Base-by-base conservation (phyloP, 1,284 basidiomycete species). In the Apiotrichum mycotoxinovorans region DNA sequence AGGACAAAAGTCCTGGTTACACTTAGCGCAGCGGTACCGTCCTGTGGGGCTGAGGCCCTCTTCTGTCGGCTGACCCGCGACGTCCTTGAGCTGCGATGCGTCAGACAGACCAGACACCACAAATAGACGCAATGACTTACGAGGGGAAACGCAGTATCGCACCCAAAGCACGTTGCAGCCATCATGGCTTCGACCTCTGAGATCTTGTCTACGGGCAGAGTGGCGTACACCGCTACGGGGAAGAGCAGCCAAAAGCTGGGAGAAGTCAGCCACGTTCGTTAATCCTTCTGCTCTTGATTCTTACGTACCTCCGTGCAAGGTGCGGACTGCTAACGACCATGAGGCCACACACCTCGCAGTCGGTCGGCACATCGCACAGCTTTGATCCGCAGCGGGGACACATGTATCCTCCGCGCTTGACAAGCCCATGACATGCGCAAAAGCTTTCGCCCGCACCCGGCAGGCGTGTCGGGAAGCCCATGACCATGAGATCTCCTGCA, bases 321-420 rank as follows among this genome's bases (percentile, higher is more conserved):
- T 98, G 96, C 8, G 96, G 95, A 54, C 91, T 91, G 78, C 91
- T 94, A 62, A 99, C 95, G 62, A 98, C 90, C 85, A 98, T 97
- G 63, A 99, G 80, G 2, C 92, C 91, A 70, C 95, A 98, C 30
- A 98, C 87, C 68, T 95, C 89, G 72, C 95, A 99, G 73, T 98
- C 96, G 8, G 95, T 98, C 38, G 95, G 95, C 2, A 98, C 92
- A 69, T 98, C 94, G 81, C 95, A 99, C 37, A 98, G 83, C 80
- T 95, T 92, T 52, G 88, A 85, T 41, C 85, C 83, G 72, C 95
- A 99, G 26, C 95, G 83, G 3, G 95, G 96, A 74, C 95, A 99
- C 17, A 96, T 81, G 78, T 95, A 99, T 5, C 95, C 96, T 61
- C 88, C 87, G 66, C 85, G 86, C 75, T 88, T 89, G 69, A 97